Conservation (phyloP, 2,329 filamentous ascomycete species). For the Stachybotrys chartarum region DNA sequence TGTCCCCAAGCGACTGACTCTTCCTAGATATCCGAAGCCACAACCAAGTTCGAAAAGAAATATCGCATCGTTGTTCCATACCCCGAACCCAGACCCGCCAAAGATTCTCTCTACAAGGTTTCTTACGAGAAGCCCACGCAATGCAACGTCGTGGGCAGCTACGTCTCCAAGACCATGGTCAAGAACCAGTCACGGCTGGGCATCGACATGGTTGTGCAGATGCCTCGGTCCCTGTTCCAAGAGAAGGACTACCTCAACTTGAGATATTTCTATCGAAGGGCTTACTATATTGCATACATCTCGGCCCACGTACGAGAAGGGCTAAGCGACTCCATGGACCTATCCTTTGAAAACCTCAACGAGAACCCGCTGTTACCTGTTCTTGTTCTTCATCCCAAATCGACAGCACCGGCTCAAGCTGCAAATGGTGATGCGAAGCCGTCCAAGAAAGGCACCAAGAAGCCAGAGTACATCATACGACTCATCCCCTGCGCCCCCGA, state of each 20-base stretch:
- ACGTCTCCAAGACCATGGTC: slow-evolving; percentile 67
- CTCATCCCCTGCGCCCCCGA: slow-evolving; percentile 70
- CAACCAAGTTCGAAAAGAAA: slow-evolving; percentile 57
- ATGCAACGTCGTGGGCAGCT: slow-evolving; percentile 86
- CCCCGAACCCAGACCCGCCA: slow-evolving; percentile 68
- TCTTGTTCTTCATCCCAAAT: slow-evolving; percentile 34
- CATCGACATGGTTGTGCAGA: slow-evolving; percentile 80
- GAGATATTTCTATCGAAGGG: slow-evolving; percentile 89
- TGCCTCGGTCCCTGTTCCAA: slow-evolving; percentile 75
- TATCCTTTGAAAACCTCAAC: slow-evolving; percentile 60
- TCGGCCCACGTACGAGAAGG: slow-evolving; percentile 60
- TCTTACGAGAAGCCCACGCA: slow-evolving; percentile 67
- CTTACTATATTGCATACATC: slow-evolving; percentile 83
- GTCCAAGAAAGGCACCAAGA: slow-evolving; percentile 16
- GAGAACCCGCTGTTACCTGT: slow-evolving; percentile 74
- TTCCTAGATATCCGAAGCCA: slow-evolving; percentile 59
- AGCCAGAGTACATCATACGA: slow-evolving; percentile 53
- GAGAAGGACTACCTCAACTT: slow-evolving; percentile 92
- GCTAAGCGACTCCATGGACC: slow-evolving; percentile 43
- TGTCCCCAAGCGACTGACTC: neutral
- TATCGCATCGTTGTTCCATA: slow-evolving; percentile 72
- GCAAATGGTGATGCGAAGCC: slow-evolving; percentile 8
- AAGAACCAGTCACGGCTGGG: slow-evolving; percentile 52
- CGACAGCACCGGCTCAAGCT: slow-evolving; percentile 10
- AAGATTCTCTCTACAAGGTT: slow-evolving; percentile 75